These are phyloP conservation scores for Fusarium pseudograminearum DNA, from an alignment of 2,329 filamentous ascomycete species.

Conservation along the genomic window DNA sequence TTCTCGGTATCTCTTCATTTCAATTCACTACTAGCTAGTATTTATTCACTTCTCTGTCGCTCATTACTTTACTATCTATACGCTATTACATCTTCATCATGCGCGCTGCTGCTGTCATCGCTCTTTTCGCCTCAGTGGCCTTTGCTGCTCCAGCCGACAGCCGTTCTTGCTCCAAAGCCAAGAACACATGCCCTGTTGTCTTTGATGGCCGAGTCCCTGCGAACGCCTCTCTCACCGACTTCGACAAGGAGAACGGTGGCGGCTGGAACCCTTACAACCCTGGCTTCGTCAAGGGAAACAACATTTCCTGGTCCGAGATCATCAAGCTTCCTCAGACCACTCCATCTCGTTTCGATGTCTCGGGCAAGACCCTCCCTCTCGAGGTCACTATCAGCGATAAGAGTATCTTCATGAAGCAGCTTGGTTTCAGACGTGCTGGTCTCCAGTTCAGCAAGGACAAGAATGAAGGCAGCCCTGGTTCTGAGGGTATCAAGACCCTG, in stretches of 20 bases:
- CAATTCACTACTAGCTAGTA: conserved; percentile 38
- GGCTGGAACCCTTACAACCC: conserved; percentile 61
- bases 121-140: conserved; percentile 34
- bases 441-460: conserved; percentile 40
- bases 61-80: conserved; percentile 15
- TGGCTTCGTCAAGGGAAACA: conserved; percentile 64
- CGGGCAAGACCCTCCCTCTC: conserved; percentile 58
- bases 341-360: conserved; percentile 53
- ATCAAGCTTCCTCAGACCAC: conserved; percentile 59
- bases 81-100: conserved; percentile 25
- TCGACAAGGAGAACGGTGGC: conserved; percentile 56
- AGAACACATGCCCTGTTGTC: conserved; percentile 49
- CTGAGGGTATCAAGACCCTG: conserved; percentile 68
- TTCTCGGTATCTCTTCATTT: conserved; percentile 11
- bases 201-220: conserved; percentile 62
- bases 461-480: conserved; percentile 63
- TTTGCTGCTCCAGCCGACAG: conserved; percentile 31
- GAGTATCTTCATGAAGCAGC: conserved; percentile 71
- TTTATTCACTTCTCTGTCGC: conserved; percentile 28
- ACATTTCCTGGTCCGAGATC: conserved; percentile 63
- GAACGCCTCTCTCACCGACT: conserved; percentile 53
- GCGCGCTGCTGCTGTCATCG: conserved; percentile 31
- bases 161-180: conserved; percentile 5
- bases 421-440: conserved; percentile 68
- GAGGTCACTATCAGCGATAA: conserved; percentile 68